Evolutionary conservation across 495 filamentous ascomycete genomes (phyloP), one percentile per base, ranked within the genome.

Genomic region (Penicillium steckii): DNA sequence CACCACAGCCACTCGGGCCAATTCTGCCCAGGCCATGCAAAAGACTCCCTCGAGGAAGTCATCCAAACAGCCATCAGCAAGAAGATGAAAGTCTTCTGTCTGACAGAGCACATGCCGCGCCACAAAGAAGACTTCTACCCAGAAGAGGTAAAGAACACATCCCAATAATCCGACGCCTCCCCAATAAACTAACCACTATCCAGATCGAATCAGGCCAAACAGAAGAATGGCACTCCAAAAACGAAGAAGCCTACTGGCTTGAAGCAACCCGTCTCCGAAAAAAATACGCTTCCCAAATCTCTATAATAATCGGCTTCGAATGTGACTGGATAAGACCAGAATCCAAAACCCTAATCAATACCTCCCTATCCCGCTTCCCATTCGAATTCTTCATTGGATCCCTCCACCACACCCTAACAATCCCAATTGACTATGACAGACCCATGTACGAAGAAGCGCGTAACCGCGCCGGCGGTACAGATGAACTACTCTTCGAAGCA

Each of bases 71-170:
- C 94, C 56, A 91, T 97, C 67, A 64, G 72, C 43, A 77, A 83
- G 50, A 85, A 87, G 48, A 93, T 95, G 81, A 77, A 82, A 48
- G 82, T 85, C 54, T 90, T 96, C 62, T 90, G 88, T 32, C 71
- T 97, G 47, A 97, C 94, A n/a, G 94, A 98, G 76, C 95, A 98
- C 71, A 96, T 97, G 85, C 90, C 91, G 9, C 88, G 93, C 50
- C 68, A 76, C 7, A 59, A 79, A 48, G 75, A 81, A 48, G 94
- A 97, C 74, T 72, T 57, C 74, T 78, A 46, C 76, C 95, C 95
- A 0, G 93, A 96, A 76, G 94, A 98, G 76, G 90, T 93, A 60
- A 46, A 65, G 65, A 37, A 25, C 5, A 19, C n/a, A 12, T 38
- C 35, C 17, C 35, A 4, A 38, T 18, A 38, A 18, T 13, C 35